A percentile compares a stretch with the other conserved stretches of the same genome.
These are phyloP conservation scores for Pleurotus cornucopiae DNA, from an alignment of 768 basidiomycete species.

Conservation along the genomic window DNA sequence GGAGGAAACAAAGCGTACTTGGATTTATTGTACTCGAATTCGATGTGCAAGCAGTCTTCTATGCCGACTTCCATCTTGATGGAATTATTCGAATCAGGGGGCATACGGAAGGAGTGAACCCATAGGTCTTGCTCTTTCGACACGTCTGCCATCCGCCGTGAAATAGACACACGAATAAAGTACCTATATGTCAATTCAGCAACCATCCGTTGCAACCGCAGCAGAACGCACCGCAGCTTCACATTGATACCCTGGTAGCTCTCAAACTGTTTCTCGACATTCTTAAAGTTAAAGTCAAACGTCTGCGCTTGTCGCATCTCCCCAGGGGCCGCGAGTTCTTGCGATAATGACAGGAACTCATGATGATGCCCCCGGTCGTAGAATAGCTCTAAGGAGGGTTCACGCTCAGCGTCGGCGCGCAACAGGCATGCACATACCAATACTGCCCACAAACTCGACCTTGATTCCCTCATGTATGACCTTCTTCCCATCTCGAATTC, in stretches of 20 bases:
- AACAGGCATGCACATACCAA: constrained; percentile 51
- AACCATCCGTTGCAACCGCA: background rate
- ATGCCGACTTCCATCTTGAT: constrained; percentile 99
- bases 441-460: constrained; percentile 95
- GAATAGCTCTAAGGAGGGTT: constrained; percentile 64
- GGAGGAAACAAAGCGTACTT: constrained; percentile 55
- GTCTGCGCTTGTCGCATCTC: constrained; percentile 97
- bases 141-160: constrained; percentile 90
- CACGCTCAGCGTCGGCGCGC: background rate
- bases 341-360: constrained; percentile 93
- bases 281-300: constrained; percentile 97
- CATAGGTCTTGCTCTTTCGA: constrained; percentile 91
- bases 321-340: constrained; percentile 93
- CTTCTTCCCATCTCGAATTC: constrained; percentile 93
- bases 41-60: constrained; percentile 97
- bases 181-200: constrained; percentile 52
- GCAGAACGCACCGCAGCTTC: constrained; percentile 72
- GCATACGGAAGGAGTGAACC: constrained; percentile 99
- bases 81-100: constrained; percentile 94
- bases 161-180: constrained; percentile 86
- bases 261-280: constrained; percentile 99
- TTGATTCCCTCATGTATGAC: constrained; percentile 95
- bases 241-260: constrained; percentile 98
- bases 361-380: constrained; percentile 98
- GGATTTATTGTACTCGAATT: constrained; percentile 99